Percentiles rank a stretch among this genome's conserved stretches.
phyloP scores from a whole-genome alignment of 2,329 filamentous ascomycete genomes.

The Fusarium tuaranense region DNA sequence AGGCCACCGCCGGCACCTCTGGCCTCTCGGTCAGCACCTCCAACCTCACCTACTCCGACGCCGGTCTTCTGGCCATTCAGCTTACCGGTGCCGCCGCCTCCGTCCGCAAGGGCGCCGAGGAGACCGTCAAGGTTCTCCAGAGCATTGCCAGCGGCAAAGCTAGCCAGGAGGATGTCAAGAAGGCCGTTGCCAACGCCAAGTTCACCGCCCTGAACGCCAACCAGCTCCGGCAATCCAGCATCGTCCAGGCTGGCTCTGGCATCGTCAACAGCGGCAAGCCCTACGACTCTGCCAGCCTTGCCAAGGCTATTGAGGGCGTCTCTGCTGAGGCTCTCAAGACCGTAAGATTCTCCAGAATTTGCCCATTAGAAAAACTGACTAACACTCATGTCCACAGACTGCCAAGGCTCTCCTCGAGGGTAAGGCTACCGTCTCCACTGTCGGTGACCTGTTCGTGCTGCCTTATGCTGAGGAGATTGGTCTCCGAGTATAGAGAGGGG shows the following conservation, averaged over 20 bases:
- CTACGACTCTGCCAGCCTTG: slow-evolving; percentile 84
- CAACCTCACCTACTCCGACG: slow-evolving; percentile 91
- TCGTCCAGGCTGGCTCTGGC: slow-evolving; percentile 87
- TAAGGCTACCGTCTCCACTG: slow-evolving; percentile 89
- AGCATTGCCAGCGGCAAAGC: slow-evolving; percentile 80
- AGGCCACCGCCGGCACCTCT: slow-evolving; percentile 76
- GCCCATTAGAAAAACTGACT: slow-evolving; percentile 43
- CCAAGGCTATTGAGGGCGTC: slow-evolving; percentile 83
- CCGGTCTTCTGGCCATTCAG: slow-evolving; percentile 87
- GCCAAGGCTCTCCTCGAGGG: slow-evolving; percentile 88
- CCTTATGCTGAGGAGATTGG: slow-evolving; percentile 96
- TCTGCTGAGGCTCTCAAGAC: slow-evolving; percentile 86
- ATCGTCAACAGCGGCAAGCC: slow-evolving; percentile 85
- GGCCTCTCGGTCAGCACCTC: slow-evolving; percentile 78
- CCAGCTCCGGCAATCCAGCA: slow-evolving; percentile 80
- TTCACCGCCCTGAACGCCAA: slow-evolving; percentile 88
- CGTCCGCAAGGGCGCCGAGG: slow-evolving; percentile 79
- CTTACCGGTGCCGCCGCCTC: slow-evolving; percentile 80
- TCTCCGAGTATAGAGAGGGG: slow-evolving; percentile 82
- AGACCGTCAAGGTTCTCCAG: slow-evolving; percentile 85
- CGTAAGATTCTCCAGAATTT: slow-evolving; percentile 65
- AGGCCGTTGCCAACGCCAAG: slow-evolving; percentile 93
- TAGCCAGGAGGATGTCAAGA: slow-evolving; percentile 86
- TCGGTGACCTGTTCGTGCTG: slow-evolving; percentile 91
- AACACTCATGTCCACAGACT: slow-evolving; percentile 67